These are phyloP conservation scores for Fusarium fujikuroi DNA, from an alignment of 2,329 filamentous ascomycete species.

Conservation along the genomic window DNA sequence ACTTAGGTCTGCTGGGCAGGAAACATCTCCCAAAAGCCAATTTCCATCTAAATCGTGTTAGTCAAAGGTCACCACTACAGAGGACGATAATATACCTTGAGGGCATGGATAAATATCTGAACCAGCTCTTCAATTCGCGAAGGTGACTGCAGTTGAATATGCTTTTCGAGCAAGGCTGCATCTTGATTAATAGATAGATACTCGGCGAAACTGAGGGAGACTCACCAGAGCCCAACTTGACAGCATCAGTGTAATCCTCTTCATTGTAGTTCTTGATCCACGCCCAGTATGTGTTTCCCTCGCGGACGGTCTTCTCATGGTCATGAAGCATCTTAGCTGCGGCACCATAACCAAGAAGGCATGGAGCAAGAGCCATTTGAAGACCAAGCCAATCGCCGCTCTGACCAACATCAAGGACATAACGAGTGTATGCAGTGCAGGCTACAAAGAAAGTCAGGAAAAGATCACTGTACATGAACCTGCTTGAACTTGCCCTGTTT, in stretches of 20 bases:
- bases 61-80: background rate
- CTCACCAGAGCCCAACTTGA: slow-evolving; percentile 75
- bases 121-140: slow-evolving; percentile 83
- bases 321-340: slow-evolving; percentile 77
- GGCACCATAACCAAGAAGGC: slow-evolving; percentile 86
- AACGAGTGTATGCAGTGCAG: slow-evolving; percentile 85
- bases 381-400: slow-evolving; percentile 89
- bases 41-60: slow-evolving; percentile 57
- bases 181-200: background rate
- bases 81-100: slow-evolving; percentile 66
- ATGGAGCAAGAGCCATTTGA: slow-evolving; percentile 86
- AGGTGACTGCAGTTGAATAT: slow-evolving; percentile 78
- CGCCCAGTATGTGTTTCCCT: slow-evolving; percentile 82
- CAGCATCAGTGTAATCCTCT: slow-evolving; percentile 80
- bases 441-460: slow-evolving; percentile 52
- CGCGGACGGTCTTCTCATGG: slow-evolving; percentile 68
- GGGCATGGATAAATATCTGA: slow-evolving; percentile 87
- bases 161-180: slow-evolving; percentile 78
- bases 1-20: slow-evolving; percentile 46
- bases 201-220: background rate
- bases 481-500: slow-evolving; percentile 68
- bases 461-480: background rate
- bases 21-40: slow-evolving; percentile 67
- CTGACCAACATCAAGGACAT: slow-evolving; percentile 88
- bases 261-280: slow-evolving; percentile 93